Conservation (phyloP, 495 filamentous ascomycete genomes). For the Lepidopterella palustris region DNA sequence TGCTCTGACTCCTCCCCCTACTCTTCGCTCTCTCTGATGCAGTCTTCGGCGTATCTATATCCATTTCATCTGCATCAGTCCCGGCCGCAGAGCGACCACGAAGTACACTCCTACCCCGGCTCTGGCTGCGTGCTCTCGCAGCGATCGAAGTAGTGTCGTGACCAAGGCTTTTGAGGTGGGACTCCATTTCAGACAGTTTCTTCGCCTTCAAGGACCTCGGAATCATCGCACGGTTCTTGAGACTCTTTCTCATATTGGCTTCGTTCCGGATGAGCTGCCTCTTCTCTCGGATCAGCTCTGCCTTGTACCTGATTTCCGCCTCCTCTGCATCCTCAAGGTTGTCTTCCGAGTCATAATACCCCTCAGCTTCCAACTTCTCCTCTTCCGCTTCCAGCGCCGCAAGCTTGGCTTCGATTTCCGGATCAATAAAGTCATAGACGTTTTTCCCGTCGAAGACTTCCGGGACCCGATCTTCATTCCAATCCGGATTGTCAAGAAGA, state of each 20-base stretch:
- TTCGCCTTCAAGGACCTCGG: slow-evolving; percentile 67
- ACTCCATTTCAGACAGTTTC: slow-evolving; percentile 77
- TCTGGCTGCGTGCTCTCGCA: slow-evolving; percentile 62
- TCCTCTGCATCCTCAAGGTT: slow-evolving; percentile 61
- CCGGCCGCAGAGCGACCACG: slow-evolving; percentile 45
- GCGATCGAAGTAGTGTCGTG: slow-evolving; percentile 71
- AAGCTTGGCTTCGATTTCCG: slow-evolving; percentile 89
- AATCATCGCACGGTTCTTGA: slow-evolving; percentile 92
- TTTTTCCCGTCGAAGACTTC: slow-evolving; percentile 92
- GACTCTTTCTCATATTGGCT: slow-evolving; percentile 79
- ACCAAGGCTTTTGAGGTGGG: slow-evolving; percentile 74
- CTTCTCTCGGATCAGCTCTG: slow-evolving; percentile 92
- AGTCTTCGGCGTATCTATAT: slow-evolving; percentile 56
- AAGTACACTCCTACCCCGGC: slow-evolving; percentile 57
- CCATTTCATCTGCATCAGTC: slow-evolving; percentile 72
- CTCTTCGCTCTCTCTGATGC: slow-evolving; percentile 57
- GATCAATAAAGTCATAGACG: slow-evolving; percentile 93
- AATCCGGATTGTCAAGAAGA: slow-evolving; percentile 72
- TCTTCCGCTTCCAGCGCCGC: slow-evolving; percentile 90
- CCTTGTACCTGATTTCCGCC: slow-evolving; percentile 80
- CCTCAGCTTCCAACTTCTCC: slow-evolving; percentile 77
- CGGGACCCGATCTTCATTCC: slow-evolving; percentile 94
- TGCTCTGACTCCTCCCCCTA: slow-evolving; percentile 66
- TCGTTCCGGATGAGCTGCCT: slow-evolving; percentile 81
- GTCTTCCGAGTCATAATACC: slow-evolving; percentile 67